Base-by-base conservation (phyloP, 306 rosid genomes). In the Macrotyloma uniflorum region DNA sequence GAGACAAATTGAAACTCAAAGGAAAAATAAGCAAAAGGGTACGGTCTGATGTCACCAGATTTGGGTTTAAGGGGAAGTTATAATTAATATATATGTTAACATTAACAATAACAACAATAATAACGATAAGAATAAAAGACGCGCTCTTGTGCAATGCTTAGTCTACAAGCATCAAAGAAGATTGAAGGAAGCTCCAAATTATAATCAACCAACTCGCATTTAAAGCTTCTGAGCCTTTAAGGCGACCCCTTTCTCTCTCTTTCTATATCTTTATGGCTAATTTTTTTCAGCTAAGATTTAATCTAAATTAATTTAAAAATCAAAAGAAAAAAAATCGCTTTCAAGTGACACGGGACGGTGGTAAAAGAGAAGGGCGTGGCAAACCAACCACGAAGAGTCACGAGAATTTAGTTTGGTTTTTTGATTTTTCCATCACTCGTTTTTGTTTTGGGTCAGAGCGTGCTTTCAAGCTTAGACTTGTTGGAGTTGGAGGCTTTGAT, bases 191-290 rank as follows among this genome's bases (percentile, higher is more conserved):
- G 85, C 79, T 81, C 1, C 28, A 26, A 26, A 26, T 26, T 26
- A 54, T 77, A 67, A 83, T 87, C 97, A 84, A 92, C 98, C 93
- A 91, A 87, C 89, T 87, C 86, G 87, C 98, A 95, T 92, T 91
- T 87, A 95, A 89, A 76, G 97, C 93, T 81, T 45, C 20, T 50
- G 65, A 74, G 82, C 61, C 85, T 85, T 38, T 77, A 40, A 74
- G 42, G 49, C 55, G 38, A 72, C 49, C 82, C 82, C 75, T 73
- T 30, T 67, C 26, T 65, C 19, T 61, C 66, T 54, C 72, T 54
- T 70, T 38, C 1, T 38, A 38, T 38, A 38, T 38, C 12, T 72
- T 15, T 50, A 32, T 63, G 8, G 53, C 72, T 82, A 22, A 47
- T 73, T 84, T 42, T 38, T 28, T 36, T 19, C 28, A 3, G 70